Percentiles rank a stretch among this genome's conserved stretches.
These are phyloP conservation scores for Diaporthe citri DNA, from an alignment of 2,329 filamentous ascomycete genomes.

Conservation along the genomic window DNA sequence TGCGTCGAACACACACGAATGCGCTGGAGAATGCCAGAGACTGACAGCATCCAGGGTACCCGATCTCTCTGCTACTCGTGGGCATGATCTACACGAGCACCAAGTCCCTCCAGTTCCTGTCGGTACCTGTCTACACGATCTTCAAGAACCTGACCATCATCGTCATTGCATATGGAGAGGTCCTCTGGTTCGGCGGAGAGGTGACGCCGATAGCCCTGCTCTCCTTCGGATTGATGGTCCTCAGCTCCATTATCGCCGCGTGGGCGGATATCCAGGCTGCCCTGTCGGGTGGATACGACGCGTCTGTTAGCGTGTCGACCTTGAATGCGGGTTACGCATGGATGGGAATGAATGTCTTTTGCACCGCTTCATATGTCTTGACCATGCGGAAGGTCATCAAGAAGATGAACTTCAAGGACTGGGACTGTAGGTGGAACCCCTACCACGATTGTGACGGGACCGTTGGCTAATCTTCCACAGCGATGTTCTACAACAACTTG, in stretches of 20 bases:
- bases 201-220: slow-evolving; percentile 90
- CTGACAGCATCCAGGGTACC: slow-evolving; percentile 78
- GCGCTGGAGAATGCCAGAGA: slow-evolving; percentile 11
- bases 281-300: slow-evolving; percentile 70
- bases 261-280: slow-evolving; percentile 97
- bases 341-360: slow-evolving; percentile 98
- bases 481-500: slow-evolving; percentile 99
- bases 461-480: slow-evolving; percentile 61
- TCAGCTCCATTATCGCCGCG: slow-evolving; percentile 93
- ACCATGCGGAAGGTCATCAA: slow-evolving; percentile 99
- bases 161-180: slow-evolving; percentile 97
- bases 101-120: slow-evolving; percentile 95
- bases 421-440: slow-evolving; percentile 82
- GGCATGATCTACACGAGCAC: slow-evolving; percentile 99
- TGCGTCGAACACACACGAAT: slow-evolving; percentile 58
- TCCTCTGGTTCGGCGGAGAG: slow-evolving; percentile 96
- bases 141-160: slow-evolving; percentile 99
- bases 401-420: slow-evolving; percentile 99
- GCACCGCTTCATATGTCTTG: slow-evolving; percentile 89
- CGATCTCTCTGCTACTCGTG: slow-evolving; percentile 93
- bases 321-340: slow-evolving; percentile 95
- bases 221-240: slow-evolving; percentile 95
- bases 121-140: slow-evolving; percentile 98
- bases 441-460: slow-evolving; percentile 22
- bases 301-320: slow-evolving; percentile 81